Conservation (phyloP, 306 rosid species). For the Casuarina equisetifolia region DNA sequence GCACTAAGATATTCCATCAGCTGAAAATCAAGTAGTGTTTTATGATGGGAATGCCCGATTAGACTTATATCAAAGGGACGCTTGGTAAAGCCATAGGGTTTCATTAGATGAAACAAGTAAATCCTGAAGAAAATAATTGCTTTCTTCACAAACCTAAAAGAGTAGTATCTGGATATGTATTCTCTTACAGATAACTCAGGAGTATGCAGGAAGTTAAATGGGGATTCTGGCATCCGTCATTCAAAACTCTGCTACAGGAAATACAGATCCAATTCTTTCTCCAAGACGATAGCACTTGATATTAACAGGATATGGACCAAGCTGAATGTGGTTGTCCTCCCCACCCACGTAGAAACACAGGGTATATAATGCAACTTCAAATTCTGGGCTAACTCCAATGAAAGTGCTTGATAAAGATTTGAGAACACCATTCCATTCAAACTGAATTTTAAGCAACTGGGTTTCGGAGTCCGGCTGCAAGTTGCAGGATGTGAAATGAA, state of each 20-base stretch:
- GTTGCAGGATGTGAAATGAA: conserved; percentile 10
- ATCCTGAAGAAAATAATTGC: background rate
- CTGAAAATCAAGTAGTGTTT: background rate
- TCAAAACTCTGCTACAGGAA: conserved; percentile 76
- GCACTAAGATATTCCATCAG: background rate
- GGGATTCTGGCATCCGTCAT: conserved; percentile 15
- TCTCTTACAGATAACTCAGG: conserved; percentile 13
- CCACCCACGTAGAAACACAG: conserved; percentile 73
- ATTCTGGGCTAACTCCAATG: conserved; percentile 98
- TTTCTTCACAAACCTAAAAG: background rate
- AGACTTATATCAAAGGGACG: background rate
- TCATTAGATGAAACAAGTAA: background rate
- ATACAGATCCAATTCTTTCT: conserved; percentile 70
- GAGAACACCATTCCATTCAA: conserved; percentile 92
- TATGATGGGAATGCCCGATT: too few species aligned
- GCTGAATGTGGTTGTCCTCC: conserved; percentile 75
- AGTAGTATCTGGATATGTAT: conserved; percentile 4
- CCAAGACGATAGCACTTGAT: conserved; percentile 80
- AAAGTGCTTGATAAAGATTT: conserved; percentile 91
- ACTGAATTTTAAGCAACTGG: conserved; percentile 86
- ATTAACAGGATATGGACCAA: conserved; percentile 84
- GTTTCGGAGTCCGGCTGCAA: conserved; percentile 95
- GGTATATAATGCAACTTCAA: conserved; percentile 85
- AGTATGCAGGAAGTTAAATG: conserved; percentile 1
- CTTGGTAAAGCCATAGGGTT: background rate